These are phyloP conservation scores for Sarocladiaceae sp. DNA, from an alignment of 2,329 filamentous ascomycete species.

Conservation along the genomic window DNA sequence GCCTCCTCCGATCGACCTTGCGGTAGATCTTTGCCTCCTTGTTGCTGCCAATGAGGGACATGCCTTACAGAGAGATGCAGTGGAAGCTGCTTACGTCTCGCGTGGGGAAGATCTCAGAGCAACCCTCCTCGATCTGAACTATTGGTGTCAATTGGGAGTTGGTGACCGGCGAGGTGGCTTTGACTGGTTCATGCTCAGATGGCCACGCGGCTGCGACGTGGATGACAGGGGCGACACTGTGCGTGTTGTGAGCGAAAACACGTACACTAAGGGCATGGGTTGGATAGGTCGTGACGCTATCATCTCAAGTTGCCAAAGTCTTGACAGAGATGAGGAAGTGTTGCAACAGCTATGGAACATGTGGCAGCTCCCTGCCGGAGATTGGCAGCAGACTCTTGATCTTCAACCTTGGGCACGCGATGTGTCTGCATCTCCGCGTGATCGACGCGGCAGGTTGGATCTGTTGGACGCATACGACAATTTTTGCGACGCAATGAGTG, in stretches of 20 bases:
- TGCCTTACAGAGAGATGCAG: constrained; percentile 61
- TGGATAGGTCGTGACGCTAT: constrained; percentile 62
- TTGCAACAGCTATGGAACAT: constrained; percentile 61
- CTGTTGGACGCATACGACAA: constrained; percentile 46
- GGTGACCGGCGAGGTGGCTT: constrained; percentile 85
- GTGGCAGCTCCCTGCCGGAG: constrained; percentile 61
- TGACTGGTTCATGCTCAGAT: constrained; percentile 82
- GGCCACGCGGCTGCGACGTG: constrained; percentile 66
- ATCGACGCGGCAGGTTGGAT: constrained; percentile 22
- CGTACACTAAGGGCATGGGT: constrained; percentile 76
- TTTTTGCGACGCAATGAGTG: constrained; percentile 59
- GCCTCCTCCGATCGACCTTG: constrained; percentile 60
- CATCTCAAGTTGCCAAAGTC: constrained; percentile 23
- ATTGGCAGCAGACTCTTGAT: constrained; percentile 45
- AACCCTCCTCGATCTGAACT: constrained; percentile 78
- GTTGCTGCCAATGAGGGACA: constrained; percentile 89
- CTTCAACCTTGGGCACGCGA: constrained; percentile 30
- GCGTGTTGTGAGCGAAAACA: constrained; percentile 76
- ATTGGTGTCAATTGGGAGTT: constrained; percentile 95
- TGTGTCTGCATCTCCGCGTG: constrained; percentile 13
- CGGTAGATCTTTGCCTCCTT: constrained; percentile 75
- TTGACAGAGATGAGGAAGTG: constrained; percentile 55
- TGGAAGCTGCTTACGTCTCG: constrained; percentile 66
- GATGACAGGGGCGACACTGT: constrained; percentile 64
- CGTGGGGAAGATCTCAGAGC: constrained; percentile 72